Conservation (phyloP, 2,329 filamentous ascomycete genomes). For the Phaeosphaeriaceae sp. region DNA sequence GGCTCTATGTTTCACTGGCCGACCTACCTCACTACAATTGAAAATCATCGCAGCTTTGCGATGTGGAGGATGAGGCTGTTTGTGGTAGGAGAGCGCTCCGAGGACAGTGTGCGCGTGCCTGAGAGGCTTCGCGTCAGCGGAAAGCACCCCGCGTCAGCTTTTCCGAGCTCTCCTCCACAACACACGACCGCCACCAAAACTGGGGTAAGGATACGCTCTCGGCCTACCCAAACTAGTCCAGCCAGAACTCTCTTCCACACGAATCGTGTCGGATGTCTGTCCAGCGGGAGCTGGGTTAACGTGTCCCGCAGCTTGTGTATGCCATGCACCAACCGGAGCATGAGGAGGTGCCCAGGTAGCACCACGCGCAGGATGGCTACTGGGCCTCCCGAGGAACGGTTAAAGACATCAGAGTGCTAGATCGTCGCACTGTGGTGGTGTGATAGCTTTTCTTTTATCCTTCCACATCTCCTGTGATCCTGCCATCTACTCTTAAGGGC, state of each 20-base stretch:
- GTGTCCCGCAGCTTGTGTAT: slow-evolving; percentile 11
- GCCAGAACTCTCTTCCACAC: slow-evolving; percentile 12
- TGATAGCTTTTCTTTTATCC: slow-evolving; percentile 11
- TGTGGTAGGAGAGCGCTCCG: not conserved
- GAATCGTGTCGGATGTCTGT: slow-evolving; percentile 2
- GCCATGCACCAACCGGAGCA: slow-evolving; percentile 14
- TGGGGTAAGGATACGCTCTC: slow-evolving; percentile 14
- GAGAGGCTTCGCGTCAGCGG: not conserved
- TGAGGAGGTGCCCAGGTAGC: slow-evolving; percentile 6
- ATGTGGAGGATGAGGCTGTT: not conserved
- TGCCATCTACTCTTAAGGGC: not conserved
- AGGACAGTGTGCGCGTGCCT: not conserved
- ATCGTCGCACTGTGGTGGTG: slow-evolving; percentile 26
- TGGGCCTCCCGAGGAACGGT: slow-evolving; percentile 29
- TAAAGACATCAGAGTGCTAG: slow-evolving; percentile 34
- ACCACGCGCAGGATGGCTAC: not conserved
- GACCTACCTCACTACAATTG: not conserved
- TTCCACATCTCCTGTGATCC: not conserved
- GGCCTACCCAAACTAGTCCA: slow-evolving; percentile 9
- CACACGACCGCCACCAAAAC: slow-evolving; percentile 17
- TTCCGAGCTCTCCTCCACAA: slow-evolving; percentile 24
- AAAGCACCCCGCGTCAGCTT: slow-evolving; percentile 26
- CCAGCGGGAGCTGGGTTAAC: slow-evolving; percentile 9
- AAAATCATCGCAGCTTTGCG: not conserved
- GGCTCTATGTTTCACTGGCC: too few relatives aligned